A percentile compares a stretch with the other conserved stretches of the same genome.
Conservation (phyloP, 116 monocot genomes). For the Thalassia testudinum region DNA sequence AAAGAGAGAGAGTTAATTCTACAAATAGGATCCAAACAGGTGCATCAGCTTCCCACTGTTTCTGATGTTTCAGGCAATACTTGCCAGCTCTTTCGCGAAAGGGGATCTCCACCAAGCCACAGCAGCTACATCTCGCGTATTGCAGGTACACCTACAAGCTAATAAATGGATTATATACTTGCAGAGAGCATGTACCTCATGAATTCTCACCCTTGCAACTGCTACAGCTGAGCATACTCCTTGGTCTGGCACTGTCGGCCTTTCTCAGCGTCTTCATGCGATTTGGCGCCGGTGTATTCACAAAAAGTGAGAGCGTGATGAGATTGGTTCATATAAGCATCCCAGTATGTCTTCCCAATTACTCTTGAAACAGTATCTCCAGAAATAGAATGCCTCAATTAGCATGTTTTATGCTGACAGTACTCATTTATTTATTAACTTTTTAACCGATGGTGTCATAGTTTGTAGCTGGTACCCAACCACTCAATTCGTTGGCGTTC, state of each 20-base stretch:
- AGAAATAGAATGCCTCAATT: too few relatives aligned
- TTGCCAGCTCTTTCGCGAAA: conserved; percentile 65
- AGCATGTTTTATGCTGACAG: too few relatives aligned
- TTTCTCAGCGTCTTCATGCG: conserved; percentile 54
- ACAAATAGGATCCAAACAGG: too few relatives aligned
- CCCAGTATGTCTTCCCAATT: conserved; percentile 33
- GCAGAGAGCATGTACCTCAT: too few relatives aligned
- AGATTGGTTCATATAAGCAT: conserved; percentile 51
- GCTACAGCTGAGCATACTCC: conserved; percentile 61
- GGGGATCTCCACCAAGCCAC: conserved; percentile 29
- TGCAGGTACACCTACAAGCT: conserved; percentile 35
- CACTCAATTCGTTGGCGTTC: conserved; percentile 78
- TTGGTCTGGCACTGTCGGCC: conserved; percentile 48
- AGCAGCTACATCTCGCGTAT: conserved; percentile 43
- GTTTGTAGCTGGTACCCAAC: conserved; percentile 90
- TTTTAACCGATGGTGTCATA: too few relatives aligned
- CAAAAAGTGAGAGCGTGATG: conserved; percentile 48
- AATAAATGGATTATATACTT: too few relatives aligned
- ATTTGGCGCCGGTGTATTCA: conserved; percentile 72
- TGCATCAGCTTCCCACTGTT: background rate
- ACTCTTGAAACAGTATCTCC: background rate
- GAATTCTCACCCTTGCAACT: too few relatives aligned
- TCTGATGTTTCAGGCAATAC: conserved; percentile 27
- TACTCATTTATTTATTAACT: too few relatives aligned
- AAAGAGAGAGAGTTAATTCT: too few relatives aligned